phyloP scores from a whole-genome alignment of 2,329 filamentous ascomycete species.

The Magnaporthiopsis poae region DNA sequence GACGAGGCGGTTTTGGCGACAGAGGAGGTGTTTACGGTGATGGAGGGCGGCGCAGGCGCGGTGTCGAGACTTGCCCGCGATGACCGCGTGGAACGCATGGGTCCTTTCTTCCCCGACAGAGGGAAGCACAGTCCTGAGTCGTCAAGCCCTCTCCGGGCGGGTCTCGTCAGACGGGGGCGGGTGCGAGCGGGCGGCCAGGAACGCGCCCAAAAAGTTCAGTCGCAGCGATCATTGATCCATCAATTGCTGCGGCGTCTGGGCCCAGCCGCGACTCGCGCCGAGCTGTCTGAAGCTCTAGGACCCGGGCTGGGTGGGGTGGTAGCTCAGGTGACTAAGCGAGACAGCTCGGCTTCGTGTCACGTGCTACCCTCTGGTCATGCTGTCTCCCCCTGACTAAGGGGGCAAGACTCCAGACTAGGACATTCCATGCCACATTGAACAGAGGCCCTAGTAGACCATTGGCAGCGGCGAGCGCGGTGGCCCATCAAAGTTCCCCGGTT shows the following conservation, averaged over 20 bases:
- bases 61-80: conserved; percentile 8
- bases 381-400: background rate
- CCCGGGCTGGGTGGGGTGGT: too few species aligned
- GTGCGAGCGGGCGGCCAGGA: background rate
- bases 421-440: too few species aligned
- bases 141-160: background rate
- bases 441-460: background rate
- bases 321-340: background rate
- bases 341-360: background rate
- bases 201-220: background rate
- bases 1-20: background rate
- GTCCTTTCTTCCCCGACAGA: background rate
- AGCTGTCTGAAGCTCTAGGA: background rate
- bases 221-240: background rate
- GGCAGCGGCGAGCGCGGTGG: too few species aligned
- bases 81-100: conserved; percentile 7
- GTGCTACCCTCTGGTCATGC: background rate
- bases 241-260: background rate
- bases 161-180: background rate
- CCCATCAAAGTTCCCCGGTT: background rate
- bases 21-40: conserved; percentile 3
- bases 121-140: background rate
- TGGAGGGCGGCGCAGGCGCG: conserved; percentile 1
- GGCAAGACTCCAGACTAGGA: background rate
- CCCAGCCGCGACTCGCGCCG: background rate